Evolutionary conservation across 768 basidiomycete species (phyloP).

Genomic region (Serendipita sp.): DNA sequence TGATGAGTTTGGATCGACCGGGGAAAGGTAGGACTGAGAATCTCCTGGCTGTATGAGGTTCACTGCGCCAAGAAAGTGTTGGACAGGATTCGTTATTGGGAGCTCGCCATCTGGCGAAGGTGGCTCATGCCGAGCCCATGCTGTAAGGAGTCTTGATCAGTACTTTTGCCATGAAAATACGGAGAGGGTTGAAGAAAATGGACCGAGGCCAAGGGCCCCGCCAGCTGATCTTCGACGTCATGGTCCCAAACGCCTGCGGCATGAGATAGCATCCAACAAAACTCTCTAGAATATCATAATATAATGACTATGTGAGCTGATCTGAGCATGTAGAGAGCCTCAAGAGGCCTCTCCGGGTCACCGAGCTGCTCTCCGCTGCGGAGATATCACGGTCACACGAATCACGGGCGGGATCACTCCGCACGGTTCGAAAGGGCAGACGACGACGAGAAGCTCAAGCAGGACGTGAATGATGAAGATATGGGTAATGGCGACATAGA

Average conservation of each 20-base stretch:
- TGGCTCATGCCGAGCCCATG: slow-evolving; percentile 75
- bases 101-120: slow-evolving; percentile 47
- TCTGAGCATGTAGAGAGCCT: no score
- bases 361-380: no score
- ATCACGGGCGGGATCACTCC: no score
- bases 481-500: neutral
- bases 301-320: no score
- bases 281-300: no score
- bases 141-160: slow-evolving; percentile 23
- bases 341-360: no score
- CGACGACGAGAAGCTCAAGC: neutral
- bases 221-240: neutral
- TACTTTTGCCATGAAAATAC: neutral
- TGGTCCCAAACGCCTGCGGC: neutral
- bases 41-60: slow-evolving; percentile 16
- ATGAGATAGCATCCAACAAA: no score
- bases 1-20: slow-evolving; percentile 23
- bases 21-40: slow-evolving; percentile 15
- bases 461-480: neutral
- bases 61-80: slow-evolving; percentile 4
- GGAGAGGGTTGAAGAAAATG: no score
- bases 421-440: neutral
- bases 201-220: no score
- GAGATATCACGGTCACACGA: no score
- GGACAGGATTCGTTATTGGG: slow-evolving; percentile 15